A percentile compares a stretch with the other conserved stretches of the same genome.
These are phyloP conservation scores for Penicillium sp. DNA, from an alignment of 2,329 filamentous ascomycete species.

Conservation along the genomic window DNA sequence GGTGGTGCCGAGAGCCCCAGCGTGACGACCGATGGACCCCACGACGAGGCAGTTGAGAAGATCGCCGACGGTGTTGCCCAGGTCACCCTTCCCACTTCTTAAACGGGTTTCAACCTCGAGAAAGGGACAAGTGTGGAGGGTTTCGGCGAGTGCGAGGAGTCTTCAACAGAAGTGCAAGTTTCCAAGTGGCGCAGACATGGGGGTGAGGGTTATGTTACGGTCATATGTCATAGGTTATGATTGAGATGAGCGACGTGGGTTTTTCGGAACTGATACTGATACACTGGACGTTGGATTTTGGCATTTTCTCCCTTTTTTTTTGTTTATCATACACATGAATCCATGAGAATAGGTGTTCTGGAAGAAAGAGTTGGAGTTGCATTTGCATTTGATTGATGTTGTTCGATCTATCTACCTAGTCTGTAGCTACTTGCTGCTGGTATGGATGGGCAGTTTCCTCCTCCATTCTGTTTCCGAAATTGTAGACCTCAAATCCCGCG, in stretches of 20 bases:
- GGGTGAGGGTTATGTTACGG: slow-evolving; percentile 4
- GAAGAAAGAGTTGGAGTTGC: slow-evolving; percentile 16
- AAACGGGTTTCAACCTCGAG: background rate
- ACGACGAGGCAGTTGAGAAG: slow-evolving; percentile 48
- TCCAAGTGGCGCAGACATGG: slow-evolving; percentile 23
- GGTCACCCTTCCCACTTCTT: slow-evolving; percentile 51
- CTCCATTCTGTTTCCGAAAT: background rate
- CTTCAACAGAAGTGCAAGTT: slow-evolving; percentile 11
- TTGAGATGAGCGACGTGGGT: slow-evolving; percentile 17
- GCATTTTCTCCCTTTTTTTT: slow-evolving; percentile 12
- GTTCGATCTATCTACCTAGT: slow-evolving; percentile 8
- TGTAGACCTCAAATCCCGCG: background rate
- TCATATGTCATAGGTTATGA: slow-evolving; percentile 16
- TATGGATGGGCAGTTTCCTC: background rate
- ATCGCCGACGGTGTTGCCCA: slow-evolving; percentile 51
- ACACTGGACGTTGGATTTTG: slow-evolving; percentile 18
- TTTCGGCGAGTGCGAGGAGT: background rate
- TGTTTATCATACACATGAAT: slow-evolving; percentile 27
- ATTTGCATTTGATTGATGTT: slow-evolving; percentile 11
- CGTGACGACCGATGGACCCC: slow-evolving; percentile 31
- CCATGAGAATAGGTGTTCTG: slow-evolving; percentile 26
- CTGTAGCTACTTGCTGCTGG: background rate
- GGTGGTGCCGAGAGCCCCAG: slow-evolving; percentile 39
- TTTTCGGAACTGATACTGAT: slow-evolving; percentile 14
- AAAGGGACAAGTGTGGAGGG: background rate